Base-by-base conservation (phyloP, 208 protist genomes). In the Acanthamoeba healyi region DNA sequence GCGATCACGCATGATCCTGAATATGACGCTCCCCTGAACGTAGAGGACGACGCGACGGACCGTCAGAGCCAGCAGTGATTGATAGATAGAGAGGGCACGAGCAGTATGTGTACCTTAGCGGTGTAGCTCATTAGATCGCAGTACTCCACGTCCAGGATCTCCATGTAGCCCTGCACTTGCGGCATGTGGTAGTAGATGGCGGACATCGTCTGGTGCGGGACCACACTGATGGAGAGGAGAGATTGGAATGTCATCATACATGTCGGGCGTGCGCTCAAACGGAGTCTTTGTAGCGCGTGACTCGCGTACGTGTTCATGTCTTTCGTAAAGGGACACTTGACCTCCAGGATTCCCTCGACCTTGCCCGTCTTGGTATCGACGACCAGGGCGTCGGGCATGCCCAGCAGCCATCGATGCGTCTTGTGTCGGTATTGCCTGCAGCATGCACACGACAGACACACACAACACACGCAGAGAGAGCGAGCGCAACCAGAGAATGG, bases 61-160 rank as follows among this genome's bases (percentile, higher is more conserved):
- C 42, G 10, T 46, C n/a, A 63, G n/a, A 61, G 40, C 19, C 17
- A 54, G 77, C 26, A 63, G 56, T 32, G 56, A 24, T 63, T 15
- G 56, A 15, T 24, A 15, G 56, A 63, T n/a, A 9, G 26, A 67
- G 29, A 9, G 7, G 7, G 0, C 61, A 14, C 0, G 19, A 9
- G 38, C 19, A 12, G 29, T 54, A 19, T 15, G 9, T 9, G 51
- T 22, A 91, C 84, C 58, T 91, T 91, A 29, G 46, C 4, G 4
- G 84, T 91, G 58, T 72, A 91, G 36, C 84, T 91, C 56, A 63
- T 72, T 24, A 91, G 84, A 40, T 91, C 84, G 36, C 84, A 91
- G 42, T 91, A 91, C 38, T 91, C 84, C 17, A 72, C 58, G 34
- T 91, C 58, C 26, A 63, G 58, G 34, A 91, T 63, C 38, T 91